Evolutionary conservation across 2,329 filamentous ascomycete genomes (phyloP), one percentile per base, ranked within the genome.

Genomic region (Botrytis hyacinthi): DNA sequence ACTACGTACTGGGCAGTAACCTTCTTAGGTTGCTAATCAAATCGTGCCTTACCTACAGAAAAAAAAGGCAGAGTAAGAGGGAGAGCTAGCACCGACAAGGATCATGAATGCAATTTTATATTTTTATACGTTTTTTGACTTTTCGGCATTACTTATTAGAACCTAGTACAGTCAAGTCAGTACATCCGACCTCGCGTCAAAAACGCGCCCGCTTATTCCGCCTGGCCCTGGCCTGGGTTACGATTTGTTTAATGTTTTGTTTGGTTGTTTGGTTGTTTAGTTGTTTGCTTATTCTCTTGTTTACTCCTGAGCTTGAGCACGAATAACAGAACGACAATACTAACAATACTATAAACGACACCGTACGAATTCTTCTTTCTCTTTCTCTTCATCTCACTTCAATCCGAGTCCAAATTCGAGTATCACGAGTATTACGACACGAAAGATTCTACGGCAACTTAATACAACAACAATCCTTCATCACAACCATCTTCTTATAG

Each of bases 191-290:
- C n/a, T 60, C 67, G 67, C 67, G 54, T 70, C 44, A 29, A 61
- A 40, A 35, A 70, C 67, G 67, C 67, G 67, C 67, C 67, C 54
- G 54, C 67, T 70, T 48, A 67, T 70, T 37, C 48, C 48, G 66
- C 26, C 37, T 37, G 20, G n/a, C n/a, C 67, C 54, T 35, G 67
- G 67, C 54, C 54, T 35, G 67, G 67, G 67, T 61, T 70, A 61
- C 67, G 37, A 35, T 20, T 60, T 70, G 54, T 70, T 70, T 70
- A n/a, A 69, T 69, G 62, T 48, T 66, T 57, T 60, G 75, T 51
- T 73, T 74, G 54, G 51, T 57, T 66, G 42, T 46, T 62, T 42
- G 54, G 37, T 59, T 60, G 75, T 42, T 73, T 74, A 22, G n/a
- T 57, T 66, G 42, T 46, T 62, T 42, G 67, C 62, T 74, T 48